A percentile compares a stretch with the other conserved stretches of the same genome.
These are phyloP conservation scores for Trichoderma gracile DNA, from an alignment of 2,329 filamentous ascomycete species.

Conservation along the genomic window DNA sequence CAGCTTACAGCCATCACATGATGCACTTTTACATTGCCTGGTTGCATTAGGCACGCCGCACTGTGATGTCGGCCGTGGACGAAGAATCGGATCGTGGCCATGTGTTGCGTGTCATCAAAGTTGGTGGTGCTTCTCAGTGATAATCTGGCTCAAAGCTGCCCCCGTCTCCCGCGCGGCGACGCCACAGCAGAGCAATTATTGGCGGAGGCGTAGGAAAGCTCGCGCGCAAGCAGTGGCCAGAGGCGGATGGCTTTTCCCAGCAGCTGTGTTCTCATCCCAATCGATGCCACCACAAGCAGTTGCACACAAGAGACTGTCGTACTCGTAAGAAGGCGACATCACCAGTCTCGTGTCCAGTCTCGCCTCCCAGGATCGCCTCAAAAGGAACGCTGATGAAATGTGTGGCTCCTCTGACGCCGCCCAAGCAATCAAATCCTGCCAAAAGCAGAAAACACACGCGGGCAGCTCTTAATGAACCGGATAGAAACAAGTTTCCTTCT, in stretches of 20 bases:
- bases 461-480: slow-evolving; percentile 61
- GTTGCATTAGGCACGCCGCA: not conserved
- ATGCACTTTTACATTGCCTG: slow-evolving; percentile 5
- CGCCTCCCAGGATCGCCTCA: not conserved
- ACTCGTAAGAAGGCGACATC: not conserved
- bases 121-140: not conserved
- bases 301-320: not conserved
- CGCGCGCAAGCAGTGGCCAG: not conserved
- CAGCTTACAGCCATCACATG: slow-evolving; percentile 21
- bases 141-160: not conserved
- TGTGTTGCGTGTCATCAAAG: not conserved
- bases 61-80: not conserved
- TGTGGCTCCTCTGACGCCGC: slow-evolving; percentile 48
- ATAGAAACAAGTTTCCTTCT: slow-evolving; percentile 39
- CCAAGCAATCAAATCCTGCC: slow-evolving; percentile 36
- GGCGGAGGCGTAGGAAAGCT: not conserved
- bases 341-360: not conserved
- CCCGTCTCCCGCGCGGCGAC: not conserved
- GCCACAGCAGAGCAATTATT: slow-evolving; percentile 4
- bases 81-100: not conserved
- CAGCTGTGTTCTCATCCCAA: not conserved
- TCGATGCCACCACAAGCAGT: not conserved
- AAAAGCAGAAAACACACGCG: slow-evolving; percentile 47
- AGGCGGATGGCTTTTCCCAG: not conserved
- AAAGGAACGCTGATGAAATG: slow-evolving; percentile 32